Evolutionary conservation across 805 yeast species (phyloP).

Genomic region (Maudiozyma saulgeensis): DNA sequence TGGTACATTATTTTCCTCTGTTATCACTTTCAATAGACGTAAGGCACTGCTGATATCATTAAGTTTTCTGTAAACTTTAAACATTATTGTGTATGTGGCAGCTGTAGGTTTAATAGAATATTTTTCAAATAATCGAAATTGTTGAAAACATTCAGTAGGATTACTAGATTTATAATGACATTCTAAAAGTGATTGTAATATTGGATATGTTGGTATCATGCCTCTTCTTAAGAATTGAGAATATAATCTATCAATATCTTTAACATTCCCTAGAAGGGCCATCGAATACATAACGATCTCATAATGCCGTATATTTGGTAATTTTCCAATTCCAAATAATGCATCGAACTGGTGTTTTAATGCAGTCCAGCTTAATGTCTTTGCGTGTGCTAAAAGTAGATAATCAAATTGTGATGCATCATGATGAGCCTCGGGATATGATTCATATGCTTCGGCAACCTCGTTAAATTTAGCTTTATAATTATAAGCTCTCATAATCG

Average conservation of each 20-base stretch:
- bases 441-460: constrained; percentile 31
- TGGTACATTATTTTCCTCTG: constrained; percentile 9
- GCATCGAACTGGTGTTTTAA: constrained; percentile 50
- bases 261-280: constrained; percentile 40
- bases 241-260: constrained; percentile 42
- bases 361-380: constrained; percentile 41
- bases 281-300: constrained; percentile 52
- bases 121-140: constrained; percentile 24
- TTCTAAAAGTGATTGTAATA: constrained; percentile 21
- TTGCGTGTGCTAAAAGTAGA: constrained; percentile 37
- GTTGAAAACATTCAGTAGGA: constrained; percentile 18
- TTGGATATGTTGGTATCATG: constrained; percentile 35
- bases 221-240: constrained; percentile 37
- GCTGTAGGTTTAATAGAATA: constrained; percentile 22
- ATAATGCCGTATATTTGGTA: constrained; percentile 49
- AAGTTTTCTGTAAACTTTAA: constrained; percentile 19
- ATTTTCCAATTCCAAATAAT: constrained; percentile 42
- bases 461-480: constrained; percentile 11
- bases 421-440: constrained; percentile 34
- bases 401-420: constrained; percentile 39
- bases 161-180: constrained; percentile 21
- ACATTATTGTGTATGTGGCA: constrained; percentile 21
- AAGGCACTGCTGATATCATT: constrained; percentile 26
- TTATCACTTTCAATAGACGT: constrained; percentile 23
- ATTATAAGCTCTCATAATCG: constrained; percentile 18